Base-by-base conservation (phyloP, 148 eudicot genomes). In the Nepenthes mirabilis region DNA sequence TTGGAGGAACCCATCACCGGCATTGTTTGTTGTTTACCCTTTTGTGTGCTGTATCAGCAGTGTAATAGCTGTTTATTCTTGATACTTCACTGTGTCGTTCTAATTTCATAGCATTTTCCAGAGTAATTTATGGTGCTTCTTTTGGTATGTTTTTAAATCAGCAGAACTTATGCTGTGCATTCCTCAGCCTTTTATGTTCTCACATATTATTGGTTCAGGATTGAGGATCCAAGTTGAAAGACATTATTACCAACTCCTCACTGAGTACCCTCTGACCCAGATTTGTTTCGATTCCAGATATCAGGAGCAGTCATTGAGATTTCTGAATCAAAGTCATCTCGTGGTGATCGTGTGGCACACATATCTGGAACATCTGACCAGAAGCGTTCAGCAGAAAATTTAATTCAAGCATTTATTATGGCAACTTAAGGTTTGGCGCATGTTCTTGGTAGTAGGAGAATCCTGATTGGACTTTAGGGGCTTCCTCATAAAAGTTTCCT, bases 351-450 rank as follows among this genome's bases (percentile, higher is more conserved):
- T 58, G 73, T 88, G 67, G 96, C 94, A 53, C 51, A 77, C 62
- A 78, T 91, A 58, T 85, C 94, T 66, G 96, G 97, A 40, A 85
- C 88, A 63, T n/a, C 83, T 47, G 96, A 88, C 66, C 90, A 91
- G 82, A 88, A 88, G 80, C 88, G 83, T 62, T 57, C 96, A 48
- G 97, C 94, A 52, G 94, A 91, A 70, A 82, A 88, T 74, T 76
- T 88, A 78, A 81, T 91, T 71, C 96, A 83, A 74, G 96, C 94
- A 54, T 88, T 91, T 74, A 85, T 91, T 67, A 74, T 88, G 94
- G 78, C 90, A 61, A 80, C 88, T 59, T 88, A 72, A 70, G 43
- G 34, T 63, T 33, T 59, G 65, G 68, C 74, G 76, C 57, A 64
- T 55, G 62, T 70, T 66, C 59, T 62, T 58, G 59, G 62, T 63